Conservation (phyloP, 23 red algal species). For the Agarophyton chilense region DNA sequence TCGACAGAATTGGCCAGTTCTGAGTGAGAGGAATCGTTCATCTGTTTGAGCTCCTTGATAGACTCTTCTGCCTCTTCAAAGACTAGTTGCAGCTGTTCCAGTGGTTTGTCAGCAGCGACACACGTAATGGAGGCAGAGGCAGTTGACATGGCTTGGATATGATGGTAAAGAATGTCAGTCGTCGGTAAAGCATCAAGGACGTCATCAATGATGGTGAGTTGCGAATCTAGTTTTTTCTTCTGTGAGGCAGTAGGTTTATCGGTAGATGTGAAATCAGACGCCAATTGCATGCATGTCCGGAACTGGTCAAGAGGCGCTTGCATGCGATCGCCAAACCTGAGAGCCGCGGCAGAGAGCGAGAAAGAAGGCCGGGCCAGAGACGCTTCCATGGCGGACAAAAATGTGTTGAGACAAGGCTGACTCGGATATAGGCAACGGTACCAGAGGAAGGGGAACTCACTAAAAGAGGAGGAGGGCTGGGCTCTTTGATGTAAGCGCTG, state of each 20-base stretch:
- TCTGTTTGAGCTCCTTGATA: conserved; percentile 16
- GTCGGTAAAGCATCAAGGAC: conserved; percentile 20
- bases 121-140: conserved; percentile 34
- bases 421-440: background rate
- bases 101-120: conserved; percentile 39
- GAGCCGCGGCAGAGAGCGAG: conserved; percentile 19
- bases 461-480: background rate
- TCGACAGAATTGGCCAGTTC: conserved; percentile 36
- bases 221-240: conserved; percentile 4
- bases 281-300: conserved; percentile 8
- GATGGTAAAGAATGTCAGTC: conserved; percentile 51
- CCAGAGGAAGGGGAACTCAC: background rate
- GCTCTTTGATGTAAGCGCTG: too few species aligned
- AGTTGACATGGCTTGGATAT: conserved; percentile 7
- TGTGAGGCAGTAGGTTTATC: background rate
- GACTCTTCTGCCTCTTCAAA: conserved; percentile 6
- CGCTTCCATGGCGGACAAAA: background rate
- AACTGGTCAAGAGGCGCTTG: conserved; percentile 34
- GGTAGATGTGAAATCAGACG: conserved; percentile 27
- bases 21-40: conserved; percentile 25
- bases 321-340: conserved; percentile 52
- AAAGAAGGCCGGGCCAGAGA: conserved; percentile 2
- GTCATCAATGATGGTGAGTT: conserved; percentile 44
- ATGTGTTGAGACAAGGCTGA: background rate
- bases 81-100: conserved; percentile 12